Base-by-base conservation (phyloP, 176 grass and related monocot genomes). In the Carex parvula region DNA sequence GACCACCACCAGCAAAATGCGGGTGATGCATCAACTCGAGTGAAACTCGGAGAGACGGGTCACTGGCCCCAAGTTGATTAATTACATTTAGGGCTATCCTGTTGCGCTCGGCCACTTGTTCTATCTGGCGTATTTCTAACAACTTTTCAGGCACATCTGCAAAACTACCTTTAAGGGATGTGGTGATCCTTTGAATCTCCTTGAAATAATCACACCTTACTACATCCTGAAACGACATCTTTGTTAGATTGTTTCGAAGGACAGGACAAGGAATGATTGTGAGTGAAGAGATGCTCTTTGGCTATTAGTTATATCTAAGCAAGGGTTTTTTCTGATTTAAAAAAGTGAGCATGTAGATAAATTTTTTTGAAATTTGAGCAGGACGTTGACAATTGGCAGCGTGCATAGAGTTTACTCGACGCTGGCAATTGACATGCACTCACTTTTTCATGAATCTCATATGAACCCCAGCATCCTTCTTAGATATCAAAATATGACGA, bases 191-290 rank as follows among this genome's bases (percentile, higher is more conserved):
- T 81, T 92, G 96, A 33, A 88, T 85, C 79, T 98, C 93, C 83
- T 88, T 91, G 79, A 98, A 98, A 79, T 91, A 98, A 53, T 98
- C 93, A 82, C 94, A 88, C n/a, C 90, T 93, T n/a, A 88, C 84
- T 65, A 93, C 83, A 82, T 94, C 88, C 96, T 98, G 89, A 62
- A 35, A 71, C 17, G 44, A 75, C 20, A 53, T 7, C 70, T 81
- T 18, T 14, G 33, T 67, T 14, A 81, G 66, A 63, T 87, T 52
- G 64, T 57, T 69, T 76, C 24, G 20, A 86, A 79, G 71, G 33
- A 86, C 81, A 76, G 17, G 6, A 20, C 18, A 73, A 24, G 70
- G 42, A 74, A 74, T 13, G 44, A 53, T 52, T 74, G 10, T 30
- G 50, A 3, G 20, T 32, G 20, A 69, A 67, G 41, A 44, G 41